Conservation (phyloP, 2,329 filamentous ascomycete species). For the Sporothrix sp. region DNA sequence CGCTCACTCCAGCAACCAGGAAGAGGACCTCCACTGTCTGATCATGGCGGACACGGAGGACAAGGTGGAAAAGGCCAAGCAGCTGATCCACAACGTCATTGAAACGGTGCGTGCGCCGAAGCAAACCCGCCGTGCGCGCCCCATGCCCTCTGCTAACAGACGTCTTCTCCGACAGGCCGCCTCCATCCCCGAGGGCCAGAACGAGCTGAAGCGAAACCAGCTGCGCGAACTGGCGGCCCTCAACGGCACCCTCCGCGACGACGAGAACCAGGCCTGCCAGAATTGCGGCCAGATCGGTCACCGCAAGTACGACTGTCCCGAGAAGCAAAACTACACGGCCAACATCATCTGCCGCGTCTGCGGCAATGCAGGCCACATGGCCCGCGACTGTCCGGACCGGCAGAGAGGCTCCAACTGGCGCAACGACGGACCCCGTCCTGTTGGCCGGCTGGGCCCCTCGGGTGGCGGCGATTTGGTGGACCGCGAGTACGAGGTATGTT, state of each 20-base stretch:
- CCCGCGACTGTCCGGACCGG: constrained; percentile 90
- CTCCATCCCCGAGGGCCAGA: constrained; percentile 96
- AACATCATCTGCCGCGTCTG: constrained; percentile 98
- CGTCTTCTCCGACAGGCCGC: constrained; percentile 57
- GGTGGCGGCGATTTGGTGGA: constrained; percentile 71
- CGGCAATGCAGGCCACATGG: constrained; percentile 97
- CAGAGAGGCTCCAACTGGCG: constrained; percentile 88
- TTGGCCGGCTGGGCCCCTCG: constrained; percentile 54
- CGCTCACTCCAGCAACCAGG: constrained; percentile 98
- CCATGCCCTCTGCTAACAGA: not conserved
- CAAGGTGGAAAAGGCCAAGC: constrained; percentile 98
- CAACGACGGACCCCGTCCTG: constrained; percentile 56
- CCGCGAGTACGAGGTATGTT: constrained; percentile 82
- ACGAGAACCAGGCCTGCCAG: constrained; percentile 98
- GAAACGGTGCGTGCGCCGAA: constrained; percentile 93
- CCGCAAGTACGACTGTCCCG: constrained; percentile 96
- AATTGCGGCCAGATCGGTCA: constrained; percentile 99
- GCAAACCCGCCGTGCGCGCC: no score
- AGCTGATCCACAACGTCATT: constrained; percentile 96
- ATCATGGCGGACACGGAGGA: constrained; percentile 99
- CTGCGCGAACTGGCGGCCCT: constrained; percentile 93
- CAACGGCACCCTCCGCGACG: constrained; percentile 97
- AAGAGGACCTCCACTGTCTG: constrained; percentile 96
- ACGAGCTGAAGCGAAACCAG: constrained; percentile 97
- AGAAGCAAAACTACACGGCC: constrained; percentile 96